Evolutionary conservation across 768 basidiomycete genomes (phyloP), one percentile per base, ranked within the genome.

Genomic region (Leccinum longicurvipes): DNA sequence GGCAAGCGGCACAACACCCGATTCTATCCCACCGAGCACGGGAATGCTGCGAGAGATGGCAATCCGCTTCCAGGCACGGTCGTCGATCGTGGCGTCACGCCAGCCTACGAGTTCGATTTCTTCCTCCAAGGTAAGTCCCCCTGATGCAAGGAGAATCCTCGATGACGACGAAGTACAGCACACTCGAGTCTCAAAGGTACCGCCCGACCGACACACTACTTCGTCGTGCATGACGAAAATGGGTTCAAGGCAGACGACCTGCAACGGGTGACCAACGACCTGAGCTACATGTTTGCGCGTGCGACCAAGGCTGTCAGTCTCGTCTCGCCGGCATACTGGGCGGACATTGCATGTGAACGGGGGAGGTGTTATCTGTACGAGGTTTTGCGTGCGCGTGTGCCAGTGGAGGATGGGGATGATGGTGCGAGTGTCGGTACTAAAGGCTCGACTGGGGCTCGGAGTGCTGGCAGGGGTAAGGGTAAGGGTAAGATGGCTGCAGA

Each of bases 271-370:
- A 81, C 81, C 4, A 76, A 81, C 68, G 72, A 77, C 57, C 64
- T 83, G 47, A 77, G 76, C 60, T 84, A 80, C 67, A 77, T 80
- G 68, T 84, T 82, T 65, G 76, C 77, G n/a, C 77, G 84, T 6
- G 81, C 82, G 41, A 84, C 83, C 21, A 82, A 74, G 60, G 72
- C 73, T 0, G 72, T 72, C 15, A 72, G 73, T 34, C 61, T 74
- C n/a, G 71, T 72, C 21, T 73, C 72, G 0, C 69, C 72, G 3
- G 72, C 72, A 3, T 72, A 72, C 31, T 74, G 80, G 59, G 78
- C 79, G 4, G 78, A 79, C 51, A 60, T 79, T 6, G 79, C 78
- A 4, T 78, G 82, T 56, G 82, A 82, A 60, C 76, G 81, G 7
- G 82, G 81, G 1, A 67, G 81, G 50, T 81, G 78, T 64, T 82